A percentile compares a stretch with the other conserved stretches of the same genome.
These are phyloP conservation scores for Lactifluus piperatus DNA, from an alignment of 768 basidiomycete species.

Conservation along the genomic window DNA sequence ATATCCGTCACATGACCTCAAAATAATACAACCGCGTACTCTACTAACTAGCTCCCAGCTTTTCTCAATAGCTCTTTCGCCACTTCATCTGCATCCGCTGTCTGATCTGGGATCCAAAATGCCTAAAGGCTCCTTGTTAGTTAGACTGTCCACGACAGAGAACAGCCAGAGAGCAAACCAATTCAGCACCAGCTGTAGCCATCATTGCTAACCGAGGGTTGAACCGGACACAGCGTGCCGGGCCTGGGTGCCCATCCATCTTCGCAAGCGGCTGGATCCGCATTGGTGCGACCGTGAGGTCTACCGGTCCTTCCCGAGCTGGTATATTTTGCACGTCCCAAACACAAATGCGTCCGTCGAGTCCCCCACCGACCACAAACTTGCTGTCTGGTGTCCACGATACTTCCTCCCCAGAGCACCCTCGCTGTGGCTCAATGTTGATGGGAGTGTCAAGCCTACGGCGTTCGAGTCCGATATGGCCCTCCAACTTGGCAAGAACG, in stretches of 20 bases:
- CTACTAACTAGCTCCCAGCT: constrained; percentile 28
- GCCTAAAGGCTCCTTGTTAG: constrained; percentile 34
- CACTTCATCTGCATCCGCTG: constrained; percentile 60
- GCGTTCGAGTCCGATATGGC: constrained; percentile 75
- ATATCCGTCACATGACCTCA: constrained; percentile 6
- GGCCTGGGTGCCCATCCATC: constrained; percentile 76
- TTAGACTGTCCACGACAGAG: background rate
- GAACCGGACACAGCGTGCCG: constrained; percentile 78
- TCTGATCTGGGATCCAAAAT: constrained; percentile 60
- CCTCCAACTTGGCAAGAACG: constrained; percentile 77
- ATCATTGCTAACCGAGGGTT: constrained; percentile 90
- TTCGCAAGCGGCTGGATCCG: constrained; percentile 41
- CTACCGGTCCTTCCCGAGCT: constrained; percentile 40
- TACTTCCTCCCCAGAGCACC: constrained; percentile 88
- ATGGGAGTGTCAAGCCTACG: constrained; percentile 38
- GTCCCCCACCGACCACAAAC: constrained; percentile 76
- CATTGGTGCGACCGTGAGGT: constrained; percentile 44
- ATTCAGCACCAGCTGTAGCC: constrained; percentile 70
- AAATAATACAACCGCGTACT: too few relatives aligned
- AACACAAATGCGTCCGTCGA: constrained; percentile 74
- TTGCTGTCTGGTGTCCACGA: constrained; percentile 93
- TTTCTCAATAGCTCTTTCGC: constrained; percentile 63
- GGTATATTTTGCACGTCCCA: constrained; percentile 79
- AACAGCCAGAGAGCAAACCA: constrained; percentile 43
- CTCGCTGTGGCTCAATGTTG: constrained; percentile 61